A percentile compares a stretch with the other conserved stretches of the same genome.
Evolutionary conservation across 1,284 basidiomycete species (phyloP).

Genomic region (Golubevia pallescens): DNA sequence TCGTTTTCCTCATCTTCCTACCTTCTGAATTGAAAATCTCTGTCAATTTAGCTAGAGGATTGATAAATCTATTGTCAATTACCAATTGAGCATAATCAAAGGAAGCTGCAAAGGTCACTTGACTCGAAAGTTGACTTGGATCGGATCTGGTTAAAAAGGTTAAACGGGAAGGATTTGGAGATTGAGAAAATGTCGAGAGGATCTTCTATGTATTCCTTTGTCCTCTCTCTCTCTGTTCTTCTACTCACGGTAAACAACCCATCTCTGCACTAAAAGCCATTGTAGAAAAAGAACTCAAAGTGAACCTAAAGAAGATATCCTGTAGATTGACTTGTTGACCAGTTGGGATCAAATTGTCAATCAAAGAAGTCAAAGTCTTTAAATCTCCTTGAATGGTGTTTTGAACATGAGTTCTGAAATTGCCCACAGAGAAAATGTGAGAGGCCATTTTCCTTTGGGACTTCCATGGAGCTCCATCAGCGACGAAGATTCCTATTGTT

Average conservation of each 20-base stretch:
- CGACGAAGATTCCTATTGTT: slow-evolving; percentile 32
- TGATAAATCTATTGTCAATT: slow-evolving; percentile 28
- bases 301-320: slow-evolving; percentile 42
- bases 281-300: slow-evolving; percentile 35
- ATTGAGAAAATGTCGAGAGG: too few relatives aligned
- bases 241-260: slow-evolving; percentile 17
- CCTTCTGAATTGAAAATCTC: slow-evolving; percentile 29
- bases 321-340: neutral
- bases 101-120: slow-evolving; percentile 25
- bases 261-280: slow-evolving; percentile 39
- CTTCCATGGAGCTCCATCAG: slow-evolving; percentile 40
- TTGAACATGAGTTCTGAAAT: slow-evolving; percentile 1
- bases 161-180: too few relatives aligned
- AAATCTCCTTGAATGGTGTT: slow-evolving; percentile 2
- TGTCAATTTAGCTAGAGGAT: slow-evolving; percentile 21
- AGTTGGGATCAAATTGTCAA: neutral
- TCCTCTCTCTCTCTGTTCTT: too few relatives aligned
- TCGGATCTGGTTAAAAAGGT: neutral
- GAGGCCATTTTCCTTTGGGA: slow-evolving; percentile 20
- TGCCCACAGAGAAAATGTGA: slow-evolving; percentile 5
- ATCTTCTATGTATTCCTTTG: too few relatives aligned
- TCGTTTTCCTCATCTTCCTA: slow-evolving; percentile 20
- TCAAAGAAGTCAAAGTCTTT: neutral
- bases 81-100: slow-evolving; percentile 43
- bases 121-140: slow-evolving; percentile 19